Evolutionary conservation across 31 red algal genomes (phyloP).

Genomic region (Odonthalia washingtoniensis): DNA sequence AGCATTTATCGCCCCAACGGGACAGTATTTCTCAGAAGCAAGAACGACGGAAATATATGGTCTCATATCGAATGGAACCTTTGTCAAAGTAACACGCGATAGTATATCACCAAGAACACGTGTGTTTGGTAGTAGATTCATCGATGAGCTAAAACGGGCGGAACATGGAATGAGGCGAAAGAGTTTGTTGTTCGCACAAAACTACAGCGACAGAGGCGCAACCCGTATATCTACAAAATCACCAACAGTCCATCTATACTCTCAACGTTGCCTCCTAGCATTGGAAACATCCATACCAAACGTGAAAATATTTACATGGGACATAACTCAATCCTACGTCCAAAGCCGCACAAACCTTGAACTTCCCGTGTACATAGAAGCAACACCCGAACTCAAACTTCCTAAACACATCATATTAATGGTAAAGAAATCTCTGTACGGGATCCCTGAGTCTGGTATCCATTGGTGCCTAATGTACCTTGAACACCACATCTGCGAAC

Average conservation of each 20-base stretch:
- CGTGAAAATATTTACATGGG: neutral
- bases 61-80: too few species aligned
- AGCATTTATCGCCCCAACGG: too few species aligned
- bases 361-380: neutral
- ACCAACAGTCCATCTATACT: neutral
- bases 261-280: neutral
- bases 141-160: too few species aligned
- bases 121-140: too few species aligned
- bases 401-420: neutral
- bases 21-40: too few species aligned
- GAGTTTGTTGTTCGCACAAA: conserved; percentile 27
- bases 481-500: conserved; percentile 12
- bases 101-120: too few species aligned
- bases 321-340: conserved; percentile 32
- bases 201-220: conserved; percentile 3
- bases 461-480: conserved; percentile 27
- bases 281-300: neutral
- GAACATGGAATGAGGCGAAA: too few species aligned
- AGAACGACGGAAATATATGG: too few species aligned
- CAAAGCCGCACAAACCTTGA: neutral
- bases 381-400: conserved; percentile 21
- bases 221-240: conserved; percentile 1
- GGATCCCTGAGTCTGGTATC: conserved; percentile 14
- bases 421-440: conserved; percentile 21
- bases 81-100: too few species aligned